A percentile compares a stretch with the other conserved stretches of the same genome.
These are phyloP conservation scores for Taphrina confusa DNA, from an alignment of 1,139 yeast species.

Conservation along the genomic window DNA sequence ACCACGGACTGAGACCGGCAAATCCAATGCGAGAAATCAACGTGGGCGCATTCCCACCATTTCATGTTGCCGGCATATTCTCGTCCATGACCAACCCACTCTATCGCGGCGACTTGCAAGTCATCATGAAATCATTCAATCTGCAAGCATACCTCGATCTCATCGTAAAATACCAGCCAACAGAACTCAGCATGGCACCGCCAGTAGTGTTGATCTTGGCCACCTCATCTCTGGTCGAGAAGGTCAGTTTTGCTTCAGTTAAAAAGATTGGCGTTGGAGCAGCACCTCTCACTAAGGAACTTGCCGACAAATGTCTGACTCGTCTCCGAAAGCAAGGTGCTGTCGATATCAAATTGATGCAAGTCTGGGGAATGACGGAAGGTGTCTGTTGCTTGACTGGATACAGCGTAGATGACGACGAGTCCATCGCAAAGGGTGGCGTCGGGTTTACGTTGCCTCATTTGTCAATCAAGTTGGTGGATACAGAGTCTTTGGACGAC, in stretches of 20 bases:
- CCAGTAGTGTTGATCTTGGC: slow-evolving; percentile 49
- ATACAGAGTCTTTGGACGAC: slow-evolving; percentile 57
- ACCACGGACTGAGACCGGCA: background rate
- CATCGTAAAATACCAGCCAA: slow-evolving; percentile 43
- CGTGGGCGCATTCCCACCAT: slow-evolving; percentile 45
- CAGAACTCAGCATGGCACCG: slow-evolving; percentile 46
- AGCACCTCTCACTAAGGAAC: slow-evolving; percentile 46
- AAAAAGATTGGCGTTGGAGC: slow-evolving; percentile 46
- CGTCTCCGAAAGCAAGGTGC: background rate
- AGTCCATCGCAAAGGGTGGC: slow-evolving; percentile 56
- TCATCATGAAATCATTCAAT: slow-evolving; percentile 46
- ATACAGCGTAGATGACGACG: slow-evolving; percentile 61
- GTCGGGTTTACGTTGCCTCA: slow-evolving; percentile 54
- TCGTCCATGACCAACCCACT: slow-evolving; percentile 42
- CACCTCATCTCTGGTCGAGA: slow-evolving; percentile 46
- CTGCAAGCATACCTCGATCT: slow-evolving; percentile 44
- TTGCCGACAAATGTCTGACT: slow-evolving; percentile 41
- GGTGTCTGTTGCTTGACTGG: slow-evolving; percentile 67
- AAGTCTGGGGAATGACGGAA: slow-evolving; percentile 82
- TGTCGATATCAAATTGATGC: background rate
- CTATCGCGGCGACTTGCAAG: slow-evolving; percentile 41
- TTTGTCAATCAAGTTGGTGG: slow-evolving; percentile 53
- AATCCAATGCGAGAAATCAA: background rate
- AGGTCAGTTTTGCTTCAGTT: slow-evolving; percentile 42
- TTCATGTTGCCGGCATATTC: slow-evolving; percentile 48